Conservation (phyloP, 139 green algal genomes). For the Medakamo hakoo region DNA sequence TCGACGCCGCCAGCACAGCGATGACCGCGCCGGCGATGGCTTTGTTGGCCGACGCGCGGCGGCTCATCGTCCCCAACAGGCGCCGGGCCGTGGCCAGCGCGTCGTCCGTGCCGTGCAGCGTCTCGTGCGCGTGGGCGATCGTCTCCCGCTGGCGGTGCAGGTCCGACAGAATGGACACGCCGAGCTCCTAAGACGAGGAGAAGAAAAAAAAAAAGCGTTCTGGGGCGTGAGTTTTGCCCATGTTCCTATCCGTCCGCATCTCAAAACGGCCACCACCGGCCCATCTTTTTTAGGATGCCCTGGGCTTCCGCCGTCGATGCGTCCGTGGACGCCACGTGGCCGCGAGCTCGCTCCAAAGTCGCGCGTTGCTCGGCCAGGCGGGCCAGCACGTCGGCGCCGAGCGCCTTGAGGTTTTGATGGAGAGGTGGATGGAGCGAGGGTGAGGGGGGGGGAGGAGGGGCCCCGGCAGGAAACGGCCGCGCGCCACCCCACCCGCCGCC, state of each 20-base stretch:
- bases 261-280: slow-evolving; percentile 18
- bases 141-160: slow-evolving; percentile 84
- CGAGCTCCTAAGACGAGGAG: slow-evolving; percentile 68
- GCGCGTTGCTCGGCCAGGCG: slow-evolving; percentile 36
- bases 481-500: neutral
- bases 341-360: slow-evolving; percentile 22
- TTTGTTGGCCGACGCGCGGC: slow-evolving; percentile 80
- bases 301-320: slow-evolving; percentile 18
- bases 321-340: slow-evolving; percentile 16
- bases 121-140: slow-evolving; percentile 67
- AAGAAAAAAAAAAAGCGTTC: neutral
- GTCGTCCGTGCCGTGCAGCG: slow-evolving; percentile 75
- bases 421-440: slow-evolving; percentile 18
- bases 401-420: no score
- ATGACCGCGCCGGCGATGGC: slow-evolving; percentile 27
- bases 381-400: slow-evolving; percentile 34
- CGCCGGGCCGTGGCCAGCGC: slow-evolving; percentile 70
- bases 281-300: slow-evolving; percentile 18
- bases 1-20: slow-evolving; percentile 22
- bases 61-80: slow-evolving; percentile 67
- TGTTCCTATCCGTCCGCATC: neutral
- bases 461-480: neutral
- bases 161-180: slow-evolving; percentile 76
- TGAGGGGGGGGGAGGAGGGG: neutral
- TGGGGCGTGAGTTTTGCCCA: neutral